phyloP scores from a whole-genome alignment of 2,329 filamentous ascomycete genomes.

The Meredithiella fracta region DNA sequence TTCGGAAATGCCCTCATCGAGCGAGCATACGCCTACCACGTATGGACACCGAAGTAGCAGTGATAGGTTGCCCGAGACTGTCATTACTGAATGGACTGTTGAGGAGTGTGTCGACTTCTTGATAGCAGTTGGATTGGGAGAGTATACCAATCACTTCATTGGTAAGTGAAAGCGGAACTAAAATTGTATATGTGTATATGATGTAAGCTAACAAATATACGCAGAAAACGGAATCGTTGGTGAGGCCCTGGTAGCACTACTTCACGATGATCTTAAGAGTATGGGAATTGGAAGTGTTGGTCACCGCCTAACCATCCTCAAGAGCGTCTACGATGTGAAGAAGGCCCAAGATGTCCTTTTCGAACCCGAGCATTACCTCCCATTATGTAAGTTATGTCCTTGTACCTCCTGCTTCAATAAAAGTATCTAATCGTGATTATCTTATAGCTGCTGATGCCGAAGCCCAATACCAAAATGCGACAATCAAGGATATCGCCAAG shows the following conservation, averaged over 20 bases:
- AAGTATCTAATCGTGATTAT: conserved; percentile 13
- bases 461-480: conserved; percentile 69
- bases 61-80: conserved; percentile 53
- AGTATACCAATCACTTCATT: conserved; percentile 70
- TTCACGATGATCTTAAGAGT: conserved; percentile 86
- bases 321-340: conserved; percentile 92
- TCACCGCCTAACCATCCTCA: conserved; percentile 84
- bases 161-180: conserved; percentile 37
- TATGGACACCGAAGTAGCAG: conserved; percentile 50
- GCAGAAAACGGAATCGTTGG: conserved; percentile 88
- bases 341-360: conserved; percentile 81
- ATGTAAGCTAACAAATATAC: background rate
- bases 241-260: conserved; percentile 72
- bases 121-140: conserved; percentile 57
- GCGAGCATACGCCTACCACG: conserved; percentile 65
- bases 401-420: background rate
- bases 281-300: conserved; percentile 89
- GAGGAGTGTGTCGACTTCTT: conserved; percentile 88
- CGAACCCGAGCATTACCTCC: conserved; percentile 86
- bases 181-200: background rate
- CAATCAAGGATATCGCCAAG: conserved; percentile 80
- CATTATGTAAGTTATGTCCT: conserved; percentile 51
- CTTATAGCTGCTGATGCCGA: conserved; percentile 69
- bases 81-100: conserved; percentile 64
- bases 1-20: conserved; percentile 50